Evolutionary conservation across 2,329 filamentous ascomycete genomes (phyloP).

Genomic region (Cercospora zeina): DNA sequence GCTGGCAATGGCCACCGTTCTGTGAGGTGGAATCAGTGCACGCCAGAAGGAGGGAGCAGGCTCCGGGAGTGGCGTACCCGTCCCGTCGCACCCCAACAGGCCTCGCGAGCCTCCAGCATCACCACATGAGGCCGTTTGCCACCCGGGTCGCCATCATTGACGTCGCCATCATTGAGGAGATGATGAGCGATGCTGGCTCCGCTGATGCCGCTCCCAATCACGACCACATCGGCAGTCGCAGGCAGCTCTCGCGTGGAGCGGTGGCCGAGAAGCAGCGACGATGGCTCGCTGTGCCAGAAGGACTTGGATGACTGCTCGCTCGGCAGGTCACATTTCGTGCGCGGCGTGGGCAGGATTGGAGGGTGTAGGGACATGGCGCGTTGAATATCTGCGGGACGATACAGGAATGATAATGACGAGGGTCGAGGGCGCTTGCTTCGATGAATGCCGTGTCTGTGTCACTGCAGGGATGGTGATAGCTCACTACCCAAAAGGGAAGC

Average conservation of each 20-base stretch:
- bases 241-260: slow-evolving; percentile 66
- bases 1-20: slow-evolving; percentile 69
- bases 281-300: slow-evolving; percentile 74
- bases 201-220: slow-evolving; percentile 75
- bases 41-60: no score
- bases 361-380: no score
- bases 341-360: slow-evolving; percentile 27
- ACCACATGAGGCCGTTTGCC: slow-evolving; percentile 58
- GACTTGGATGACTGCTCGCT: slow-evolving; percentile 47
- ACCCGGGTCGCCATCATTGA: slow-evolving; percentile 44
- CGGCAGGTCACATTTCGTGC: slow-evolving; percentile 31
- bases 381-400: no score
- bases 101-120: slow-evolving; percentile 75
- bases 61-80: slow-evolving; percentile 54
- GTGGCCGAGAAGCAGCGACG: slow-evolving; percentile 64
- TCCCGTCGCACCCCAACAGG: slow-evolving; percentile 82
- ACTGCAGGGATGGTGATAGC: slow-evolving; percentile 9
- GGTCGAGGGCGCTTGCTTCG: background rate
- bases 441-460: background rate
- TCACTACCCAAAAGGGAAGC: slow-evolving; percentile 18
- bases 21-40: slow-evolving; percentile 28
- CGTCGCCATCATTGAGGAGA: slow-evolving; percentile 44
- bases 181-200: slow-evolving; percentile 70
- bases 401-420: no score
- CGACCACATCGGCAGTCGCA: slow-evolving; percentile 63